Evolutionary conservation across 352 stramenopile species (phyloP).

Genomic region (Globisporangium viniferum): DNA sequence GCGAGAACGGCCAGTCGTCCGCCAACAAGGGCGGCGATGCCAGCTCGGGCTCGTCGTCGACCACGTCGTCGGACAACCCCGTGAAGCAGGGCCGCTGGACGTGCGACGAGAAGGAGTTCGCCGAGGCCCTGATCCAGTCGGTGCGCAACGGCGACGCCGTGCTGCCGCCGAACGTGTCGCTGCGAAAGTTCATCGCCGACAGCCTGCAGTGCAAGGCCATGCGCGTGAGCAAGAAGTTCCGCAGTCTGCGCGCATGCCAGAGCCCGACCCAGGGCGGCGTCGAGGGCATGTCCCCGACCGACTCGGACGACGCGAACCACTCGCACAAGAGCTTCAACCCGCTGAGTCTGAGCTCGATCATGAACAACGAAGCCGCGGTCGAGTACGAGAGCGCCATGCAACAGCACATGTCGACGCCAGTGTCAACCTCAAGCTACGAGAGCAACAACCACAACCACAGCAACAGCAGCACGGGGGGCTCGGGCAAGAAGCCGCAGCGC

Average conservation of each 20-base stretch:
- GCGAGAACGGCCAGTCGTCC: conserved; percentile 29
- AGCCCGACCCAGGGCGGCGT: conserved; percentile 14
- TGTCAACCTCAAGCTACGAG: not conserved
- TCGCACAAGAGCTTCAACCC: conserved; percentile 47
- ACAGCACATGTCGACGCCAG: not conserved
- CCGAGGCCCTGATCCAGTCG: conserved; percentile 49
- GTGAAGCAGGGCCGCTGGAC: conserved; percentile 59
- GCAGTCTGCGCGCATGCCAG: conserved; percentile 30
- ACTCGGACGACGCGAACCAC: conserved; percentile 11
- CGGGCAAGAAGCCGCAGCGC: conserved; percentile 38
- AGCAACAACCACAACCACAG: not conserved
- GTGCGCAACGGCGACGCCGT: conserved; percentile 39
- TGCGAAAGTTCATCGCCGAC: conserved; percentile 48
- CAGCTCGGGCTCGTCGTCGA: not conserved
- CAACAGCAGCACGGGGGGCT: not conserved
- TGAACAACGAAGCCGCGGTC: conserved; percentile 54
- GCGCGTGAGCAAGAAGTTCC: conserved; percentile 67
- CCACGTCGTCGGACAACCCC: conserved; percentile 10
- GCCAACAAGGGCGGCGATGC: conserved; percentile 20
- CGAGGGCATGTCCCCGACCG: conserved; percentile 12
- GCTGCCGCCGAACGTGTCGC: conserved; percentile 46
- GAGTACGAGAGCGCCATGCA: conserved; percentile 1
- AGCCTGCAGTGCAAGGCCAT: conserved; percentile 64
- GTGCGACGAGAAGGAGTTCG: conserved; percentile 55
- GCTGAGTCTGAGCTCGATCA: conserved; percentile 70